A percentile compares a stretch with the other conserved stretches of the same genome.
Evolutionary conservation across 208 protist species (phyloP).

Genomic region (Acanthamoeba triangularis): DNA sequence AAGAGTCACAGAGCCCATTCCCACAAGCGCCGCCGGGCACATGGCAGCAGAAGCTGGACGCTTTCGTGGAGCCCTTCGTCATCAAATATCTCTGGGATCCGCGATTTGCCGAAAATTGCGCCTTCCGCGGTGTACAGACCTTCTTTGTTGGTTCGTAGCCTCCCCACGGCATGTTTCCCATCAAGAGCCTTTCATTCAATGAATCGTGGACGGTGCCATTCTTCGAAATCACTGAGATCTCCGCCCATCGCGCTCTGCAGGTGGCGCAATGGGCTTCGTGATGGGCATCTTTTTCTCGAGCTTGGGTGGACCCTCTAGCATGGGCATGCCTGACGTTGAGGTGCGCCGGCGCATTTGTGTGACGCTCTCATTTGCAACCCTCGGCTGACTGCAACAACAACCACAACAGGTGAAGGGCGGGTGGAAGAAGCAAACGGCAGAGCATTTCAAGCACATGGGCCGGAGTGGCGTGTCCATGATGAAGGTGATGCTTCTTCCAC

Average conservation of each 20-base stretch:
- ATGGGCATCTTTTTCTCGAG: constrained; percentile 33
- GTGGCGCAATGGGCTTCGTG: neutral
- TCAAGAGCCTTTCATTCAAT: neutral
- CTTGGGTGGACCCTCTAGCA: neutral
- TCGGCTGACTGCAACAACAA: neutral
- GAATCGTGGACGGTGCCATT: neutral
- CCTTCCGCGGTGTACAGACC: constrained; percentile 42
- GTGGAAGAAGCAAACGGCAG: constrained; percentile 32
- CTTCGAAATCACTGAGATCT: neutral
- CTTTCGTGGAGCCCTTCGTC: neutral
- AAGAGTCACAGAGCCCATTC: neutral
- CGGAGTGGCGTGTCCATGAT: constrained; percentile 8
- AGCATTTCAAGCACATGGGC: constrained; percentile 47
- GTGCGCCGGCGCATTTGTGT: neutral
- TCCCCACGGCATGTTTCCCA: neutral
- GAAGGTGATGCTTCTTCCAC: neutral
- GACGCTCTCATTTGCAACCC: neutral
- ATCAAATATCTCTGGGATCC: neutral
- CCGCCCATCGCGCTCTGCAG: neutral
- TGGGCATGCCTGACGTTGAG: neutral
- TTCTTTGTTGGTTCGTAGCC: neutral
- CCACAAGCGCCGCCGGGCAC: neutral
- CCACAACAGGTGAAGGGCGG: neutral
- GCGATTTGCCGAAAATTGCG: constrained; percentile 6
- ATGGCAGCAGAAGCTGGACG: neutral